Percentiles rank a stretch among this genome's conserved stretches.
Conservation (phyloP, 352 stramenopile genomes). For the Thalassiosira exigua region DNA sequence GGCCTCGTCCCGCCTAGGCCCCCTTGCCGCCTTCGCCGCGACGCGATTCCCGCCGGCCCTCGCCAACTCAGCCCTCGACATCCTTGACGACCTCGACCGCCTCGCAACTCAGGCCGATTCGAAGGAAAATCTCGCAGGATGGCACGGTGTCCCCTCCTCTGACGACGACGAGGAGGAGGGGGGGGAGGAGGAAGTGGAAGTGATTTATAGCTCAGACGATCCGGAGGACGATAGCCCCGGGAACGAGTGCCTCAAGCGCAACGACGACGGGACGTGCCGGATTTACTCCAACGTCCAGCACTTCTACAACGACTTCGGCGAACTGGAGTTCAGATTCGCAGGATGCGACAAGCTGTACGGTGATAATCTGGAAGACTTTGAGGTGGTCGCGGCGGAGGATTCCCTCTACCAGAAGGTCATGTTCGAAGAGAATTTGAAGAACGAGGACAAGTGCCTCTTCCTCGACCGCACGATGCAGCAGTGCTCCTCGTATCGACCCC, state of each 20-base stretch:
- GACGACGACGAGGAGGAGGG: slow-evolving; percentile 18
- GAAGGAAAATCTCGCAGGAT: slow-evolving; percentile 45
- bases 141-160: background rate
- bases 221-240: slow-evolving; percentile 8
- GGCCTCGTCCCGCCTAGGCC: background rate
- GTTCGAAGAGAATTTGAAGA: slow-evolving; percentile 59
- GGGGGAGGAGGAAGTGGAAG: background rate
- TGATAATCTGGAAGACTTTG: slow-evolving; percentile 56
- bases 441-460: slow-evolving; percentile 55
- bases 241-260: slow-evolving; percentile 35
- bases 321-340: slow-evolving; percentile 59
- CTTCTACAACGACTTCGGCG: slow-evolving; percentile 53
- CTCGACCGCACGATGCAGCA: slow-evolving; percentile 59
- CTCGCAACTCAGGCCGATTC: slow-evolving; percentile 30
- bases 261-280: slow-evolving; percentile 36
- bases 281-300: slow-evolving; percentile 57
- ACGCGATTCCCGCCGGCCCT: background rate
- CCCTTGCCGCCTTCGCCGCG: background rate
- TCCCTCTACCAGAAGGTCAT: slow-evolving; percentile 58
- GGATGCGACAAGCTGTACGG: slow-evolving; percentile 54
- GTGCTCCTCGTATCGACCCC: slow-evolving; percentile 56
- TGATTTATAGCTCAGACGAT: background rate
- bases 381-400: slow-evolving; percentile 33
- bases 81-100: slow-evolving; percentile 41
- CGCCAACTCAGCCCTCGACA: slow-evolving; percentile 13